These are phyloP conservation scores for Diplodia mutila DNA, from an alignment of 2,329 filamentous ascomycete genomes.

Conservation along the genomic window DNA sequence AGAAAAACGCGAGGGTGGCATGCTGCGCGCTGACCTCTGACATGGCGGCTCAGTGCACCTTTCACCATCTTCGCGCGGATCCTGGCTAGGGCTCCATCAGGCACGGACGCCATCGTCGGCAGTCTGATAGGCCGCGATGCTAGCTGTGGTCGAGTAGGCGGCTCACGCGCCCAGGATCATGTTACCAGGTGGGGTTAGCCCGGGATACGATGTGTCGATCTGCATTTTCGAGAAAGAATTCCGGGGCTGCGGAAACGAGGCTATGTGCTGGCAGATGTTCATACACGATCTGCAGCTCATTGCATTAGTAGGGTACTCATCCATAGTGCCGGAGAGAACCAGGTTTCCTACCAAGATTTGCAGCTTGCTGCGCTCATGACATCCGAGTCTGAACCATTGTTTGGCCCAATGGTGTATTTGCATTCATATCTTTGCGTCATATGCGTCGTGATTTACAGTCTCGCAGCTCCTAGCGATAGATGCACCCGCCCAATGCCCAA, in stretches of 20 bases:
- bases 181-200: not conserved
- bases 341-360: not conserved
- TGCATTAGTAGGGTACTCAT: not conserved
- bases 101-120: not conserved
- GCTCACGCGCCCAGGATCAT: constrained; percentile 3
- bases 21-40: not conserved
- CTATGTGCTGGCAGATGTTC: not conserved
- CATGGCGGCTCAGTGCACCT: not conserved
- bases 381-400: not conserved
- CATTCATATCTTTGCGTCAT: constrained; percentile 17
- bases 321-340: not conserved
- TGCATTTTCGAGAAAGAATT: not conserved
- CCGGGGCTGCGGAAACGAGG: not conserved
- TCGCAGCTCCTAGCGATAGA: not conserved
- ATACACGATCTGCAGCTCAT: not conserved
- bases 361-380: not conserved
- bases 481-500: not conserved
- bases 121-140: not conserved
- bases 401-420: not conserved
- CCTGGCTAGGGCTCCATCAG: not conserved
- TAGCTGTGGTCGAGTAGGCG: not conserved
- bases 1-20: not conserved
- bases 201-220: not conserved
- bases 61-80: not conserved
- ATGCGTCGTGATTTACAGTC: constrained; percentile 12